Evolutionary conservation across 768 basidiomycete species (phyloP).

Genomic region (Imleria badia): DNA sequence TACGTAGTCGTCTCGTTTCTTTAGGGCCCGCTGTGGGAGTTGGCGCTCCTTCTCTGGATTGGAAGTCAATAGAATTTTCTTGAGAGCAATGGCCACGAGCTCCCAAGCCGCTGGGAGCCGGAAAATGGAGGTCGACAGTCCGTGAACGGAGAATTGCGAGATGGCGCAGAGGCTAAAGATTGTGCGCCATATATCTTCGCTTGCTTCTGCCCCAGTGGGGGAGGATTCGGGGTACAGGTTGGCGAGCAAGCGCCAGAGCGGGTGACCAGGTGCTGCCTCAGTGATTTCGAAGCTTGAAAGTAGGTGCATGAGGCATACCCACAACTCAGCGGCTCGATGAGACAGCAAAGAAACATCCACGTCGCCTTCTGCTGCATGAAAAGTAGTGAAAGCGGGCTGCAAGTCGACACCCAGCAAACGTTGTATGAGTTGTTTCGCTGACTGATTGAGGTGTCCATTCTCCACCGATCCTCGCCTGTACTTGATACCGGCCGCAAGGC

Average conservation of each 20-base stretch:
- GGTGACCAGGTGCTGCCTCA: constrained; percentile 27
- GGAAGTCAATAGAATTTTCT: constrained; percentile 55
- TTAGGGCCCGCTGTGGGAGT: constrained; percentile 38
- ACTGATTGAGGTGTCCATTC: constrained; percentile 22
- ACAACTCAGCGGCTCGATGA: constrained; percentile 58
- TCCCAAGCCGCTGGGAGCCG: constrained; percentile 65
- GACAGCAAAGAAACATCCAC: constrained; percentile 37
- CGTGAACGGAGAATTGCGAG: constrained; percentile 72
- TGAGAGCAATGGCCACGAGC: constrained; percentile 55
- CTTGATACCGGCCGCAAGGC: constrained; percentile 32
- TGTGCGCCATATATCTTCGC: constrained; percentile 72
- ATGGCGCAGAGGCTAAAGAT: constrained; percentile 70
- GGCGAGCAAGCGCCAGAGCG: constrained; percentile 48
- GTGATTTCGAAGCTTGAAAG: constrained; percentile 28
- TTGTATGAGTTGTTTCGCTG: constrained; percentile 43
- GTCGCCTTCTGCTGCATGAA: constrained; percentile 20
- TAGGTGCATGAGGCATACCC: constrained; percentile 74
- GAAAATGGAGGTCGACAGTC: constrained; percentile 39
- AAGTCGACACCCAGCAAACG: constrained; percentile 57
- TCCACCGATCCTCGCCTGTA: constrained; percentile 28
- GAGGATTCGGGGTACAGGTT: constrained; percentile 31
- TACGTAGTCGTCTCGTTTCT: constrained; percentile 69
- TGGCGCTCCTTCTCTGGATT: constrained; percentile 43
- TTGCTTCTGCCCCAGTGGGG: constrained; percentile 41
- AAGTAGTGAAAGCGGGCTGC: constrained; percentile 26